phyloP scores from a whole-genome alignment of 1,139 yeast genomes.

The Hyphopichia buzzinii region DNA sequence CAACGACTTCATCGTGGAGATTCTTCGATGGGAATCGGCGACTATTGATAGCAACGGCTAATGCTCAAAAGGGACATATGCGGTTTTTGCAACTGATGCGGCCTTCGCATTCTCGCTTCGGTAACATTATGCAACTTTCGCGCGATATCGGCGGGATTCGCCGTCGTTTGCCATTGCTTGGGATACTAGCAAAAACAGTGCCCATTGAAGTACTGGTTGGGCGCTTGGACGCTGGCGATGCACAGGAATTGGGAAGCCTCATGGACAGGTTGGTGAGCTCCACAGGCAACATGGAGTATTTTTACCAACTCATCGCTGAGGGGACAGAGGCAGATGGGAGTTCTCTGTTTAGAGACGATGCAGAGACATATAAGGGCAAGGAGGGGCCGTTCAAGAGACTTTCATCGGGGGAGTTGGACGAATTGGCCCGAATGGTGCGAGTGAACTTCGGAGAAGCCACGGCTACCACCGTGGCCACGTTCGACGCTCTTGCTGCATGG shows the following conservation, averaged over 20 bases:
- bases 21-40: slow-evolving; percentile 19
- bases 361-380: no score
- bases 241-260: slow-evolving; percentile 24
- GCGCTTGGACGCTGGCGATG: slow-evolving; percentile 28
- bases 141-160: slow-evolving; percentile 20
- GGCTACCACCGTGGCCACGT: slow-evolving; percentile 16
- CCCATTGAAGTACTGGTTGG: slow-evolving; percentile 27
- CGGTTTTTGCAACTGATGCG: slow-evolving; percentile 25
- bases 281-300: slow-evolving; percentile 28
- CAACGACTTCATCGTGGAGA: slow-evolving; percentile 27
- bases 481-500: slow-evolving; percentile 24
- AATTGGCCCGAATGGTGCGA: slow-evolving; percentile 19
- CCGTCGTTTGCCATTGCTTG: slow-evolving; percentile 19
- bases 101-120: slow-evolving; percentile 27
- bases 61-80: slow-evolving; percentile 19
- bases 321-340: no score
- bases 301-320: slow-evolving; percentile 30
- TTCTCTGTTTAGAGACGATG: no score
- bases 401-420: slow-evolving; percentile 23
- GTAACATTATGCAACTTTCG: slow-evolving; percentile 20
- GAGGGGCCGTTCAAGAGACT: no score
- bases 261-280: slow-evolving; percentile 23
- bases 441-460: slow-evolving; percentile 18
- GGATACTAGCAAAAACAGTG: slow-evolving; percentile 19
- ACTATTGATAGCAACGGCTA: slow-evolving; percentile 15